Evolutionary conservation across 352 stramenopile species (phyloP).

Genomic region (Elongisporangium prolatum): DNA sequence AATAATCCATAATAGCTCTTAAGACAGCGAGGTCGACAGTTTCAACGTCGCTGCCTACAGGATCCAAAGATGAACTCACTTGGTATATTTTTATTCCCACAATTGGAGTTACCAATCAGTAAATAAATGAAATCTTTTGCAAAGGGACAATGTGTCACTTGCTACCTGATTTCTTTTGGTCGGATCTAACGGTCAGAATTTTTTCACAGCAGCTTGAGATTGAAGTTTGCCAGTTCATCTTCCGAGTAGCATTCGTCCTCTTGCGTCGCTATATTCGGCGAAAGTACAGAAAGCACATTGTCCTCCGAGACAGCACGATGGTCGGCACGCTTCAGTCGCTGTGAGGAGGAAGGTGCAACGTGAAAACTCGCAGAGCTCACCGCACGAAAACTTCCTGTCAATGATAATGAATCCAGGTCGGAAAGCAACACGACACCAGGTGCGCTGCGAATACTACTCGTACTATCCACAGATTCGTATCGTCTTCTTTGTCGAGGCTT

Average conservation of each 20-base stretch:
- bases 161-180: not conserved
- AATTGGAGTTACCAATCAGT: not conserved
- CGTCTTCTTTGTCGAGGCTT: not conserved
- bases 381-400: conserved; percentile 51
- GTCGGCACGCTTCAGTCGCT: conserved; percentile 29
- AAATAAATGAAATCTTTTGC: not conserved
- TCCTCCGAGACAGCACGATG: conserved; percentile 47
- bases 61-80: not conserved
- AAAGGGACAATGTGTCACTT: not conserved
- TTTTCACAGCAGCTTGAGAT: conserved; percentile 41
- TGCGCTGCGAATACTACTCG: conserved; percentile 21
- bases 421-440: conserved; percentile 60
- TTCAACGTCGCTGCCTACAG: too few relatives aligned
- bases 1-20: too few relatives aligned
- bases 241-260: conserved; percentile 45
- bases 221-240: conserved; percentile 77
- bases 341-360: conserved; percentile 13
- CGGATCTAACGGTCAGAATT: too few relatives aligned
- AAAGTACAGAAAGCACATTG: conserved; percentile 22
- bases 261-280: not conserved
- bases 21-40: too few relatives aligned
- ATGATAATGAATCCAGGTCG: conserved; percentile 55
- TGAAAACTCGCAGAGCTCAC: conserved; percentile 13
- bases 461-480: conserved; percentile 17
- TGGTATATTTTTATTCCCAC: not conserved